Conservation (phyloP, 208 protist genomes). For the Leishmania gerbilli region DNA sequence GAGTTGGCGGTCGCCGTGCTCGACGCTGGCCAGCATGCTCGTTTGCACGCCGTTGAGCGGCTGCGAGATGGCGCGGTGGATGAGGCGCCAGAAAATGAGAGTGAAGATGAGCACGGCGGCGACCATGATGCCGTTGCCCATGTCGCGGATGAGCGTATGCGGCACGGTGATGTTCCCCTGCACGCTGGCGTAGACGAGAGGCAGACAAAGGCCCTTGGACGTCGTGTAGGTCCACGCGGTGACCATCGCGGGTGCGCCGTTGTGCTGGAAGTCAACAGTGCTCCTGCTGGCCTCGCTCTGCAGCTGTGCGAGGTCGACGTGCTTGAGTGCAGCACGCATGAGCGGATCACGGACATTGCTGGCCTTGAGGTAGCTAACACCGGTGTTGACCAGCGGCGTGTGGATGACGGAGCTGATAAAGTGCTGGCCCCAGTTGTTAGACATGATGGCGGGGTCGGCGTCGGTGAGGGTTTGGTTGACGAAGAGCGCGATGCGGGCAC, state of each 20-base stretch:
- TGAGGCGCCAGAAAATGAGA: neutral
- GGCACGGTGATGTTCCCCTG: neutral
- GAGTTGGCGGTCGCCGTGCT: neutral
- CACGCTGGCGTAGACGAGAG: constrained; percentile 9
- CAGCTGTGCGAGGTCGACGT: constrained; percentile 24
- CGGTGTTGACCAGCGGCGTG: neutral
- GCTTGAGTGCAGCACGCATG: constrained; percentile 36
- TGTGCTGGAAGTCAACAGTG: constrained; percentile 10
- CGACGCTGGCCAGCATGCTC: neutral
- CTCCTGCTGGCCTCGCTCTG: neutral
- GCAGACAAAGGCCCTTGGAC: neutral
- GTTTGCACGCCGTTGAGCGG: constrained; percentile 2
- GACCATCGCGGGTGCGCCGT: constrained; percentile 5
- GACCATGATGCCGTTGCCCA: neutral
- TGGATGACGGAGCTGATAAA: neutral
- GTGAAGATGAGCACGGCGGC: neutral
- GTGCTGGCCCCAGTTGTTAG: constrained; percentile 29
- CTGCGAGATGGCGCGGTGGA: constrained; percentile 2
- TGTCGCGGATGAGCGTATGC: constrained; percentile 1
- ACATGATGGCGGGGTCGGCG: constrained; percentile 17
- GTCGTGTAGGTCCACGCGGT: neutral
- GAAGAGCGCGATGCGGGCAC: constrained; percentile 7
- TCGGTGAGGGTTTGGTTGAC: constrained; percentile 7
- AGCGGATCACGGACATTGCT: constrained; percentile 38
- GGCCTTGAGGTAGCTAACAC: constrained; percentile 11